Evolutionary conservation across 805 yeast genomes (phyloP).

Genomic region (Maudiozyma turicensis): DNA sequence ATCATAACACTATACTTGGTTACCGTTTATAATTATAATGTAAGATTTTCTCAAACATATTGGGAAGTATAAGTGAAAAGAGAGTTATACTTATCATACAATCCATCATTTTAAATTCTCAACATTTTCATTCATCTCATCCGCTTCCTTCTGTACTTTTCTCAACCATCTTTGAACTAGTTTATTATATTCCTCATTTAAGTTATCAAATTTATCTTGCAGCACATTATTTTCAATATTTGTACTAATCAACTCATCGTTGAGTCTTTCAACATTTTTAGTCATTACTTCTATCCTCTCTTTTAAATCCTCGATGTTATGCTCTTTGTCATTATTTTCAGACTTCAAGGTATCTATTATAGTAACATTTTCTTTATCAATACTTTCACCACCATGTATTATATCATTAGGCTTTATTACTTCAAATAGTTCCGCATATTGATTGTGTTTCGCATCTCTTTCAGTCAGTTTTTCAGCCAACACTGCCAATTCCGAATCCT

Average conservation of each 20-base stretch:
- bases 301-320: slow-evolving; percentile 21
- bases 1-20: too few species aligned
- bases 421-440: slow-evolving; percentile 12
- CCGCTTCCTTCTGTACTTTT: slow-evolving; percentile 50
- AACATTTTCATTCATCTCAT: slow-evolving; percentile 37
- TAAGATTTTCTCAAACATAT: too few species aligned
- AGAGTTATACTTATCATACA: too few species aligned
- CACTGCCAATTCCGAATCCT: neutral
- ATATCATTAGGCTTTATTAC: neutral
- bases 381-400: neutral
- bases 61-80: too few species aligned
- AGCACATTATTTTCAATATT: slow-evolving; percentile 45
- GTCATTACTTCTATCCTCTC: slow-evolving; percentile 36
- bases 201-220: slow-evolving; percentile 26
- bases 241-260: slow-evolving; percentile 56
- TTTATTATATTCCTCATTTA: slow-evolving; percentile 40
- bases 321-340: slow-evolving; percentile 9
- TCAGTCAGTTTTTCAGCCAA: neutral
- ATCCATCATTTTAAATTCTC: neutral
- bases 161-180: slow-evolving; percentile 52
- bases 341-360: neutral
- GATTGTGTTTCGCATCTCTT: neutral
- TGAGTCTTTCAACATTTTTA: slow-evolving; percentile 46
- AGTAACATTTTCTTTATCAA: too few species aligned
- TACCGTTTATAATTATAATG: too few species aligned